Percentiles rank a stretch among this genome's conserved stretches.
phyloP scores from a whole-genome alignment of 2,329 filamentous ascomycete species.

The Neodidymelliopsis sp. region DNA sequence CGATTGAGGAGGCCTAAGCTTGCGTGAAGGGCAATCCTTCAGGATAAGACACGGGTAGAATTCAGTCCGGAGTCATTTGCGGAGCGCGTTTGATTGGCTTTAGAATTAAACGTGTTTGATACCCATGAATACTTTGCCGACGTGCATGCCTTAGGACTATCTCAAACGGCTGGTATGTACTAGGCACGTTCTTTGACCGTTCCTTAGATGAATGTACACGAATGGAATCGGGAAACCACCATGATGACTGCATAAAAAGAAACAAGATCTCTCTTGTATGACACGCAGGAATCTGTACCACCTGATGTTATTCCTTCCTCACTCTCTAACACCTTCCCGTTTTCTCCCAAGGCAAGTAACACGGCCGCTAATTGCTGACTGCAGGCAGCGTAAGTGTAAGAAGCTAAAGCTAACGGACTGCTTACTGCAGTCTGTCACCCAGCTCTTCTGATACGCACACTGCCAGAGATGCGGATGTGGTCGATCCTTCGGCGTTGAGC shows the following conservation, averaged over 20 bases:
- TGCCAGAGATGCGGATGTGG: too few relatives aligned
- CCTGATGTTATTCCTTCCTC: slow-evolving; percentile 23
- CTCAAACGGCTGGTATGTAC: too few relatives aligned
- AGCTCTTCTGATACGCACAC: slow-evolving; percentile 7
- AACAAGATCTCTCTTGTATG: slow-evolving; percentile 20
- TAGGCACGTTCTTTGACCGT: too few relatives aligned
- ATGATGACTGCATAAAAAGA: slow-evolving; percentile 22
- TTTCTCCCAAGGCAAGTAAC: slow-evolving; percentile 19
- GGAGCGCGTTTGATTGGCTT: not conserved
- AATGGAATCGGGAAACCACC: not conserved
- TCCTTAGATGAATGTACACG: not conserved
- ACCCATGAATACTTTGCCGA: not conserved
- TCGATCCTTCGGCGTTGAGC: too few relatives aligned
- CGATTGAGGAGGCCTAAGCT: slow-evolving; percentile 2
- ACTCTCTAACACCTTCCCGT: slow-evolving; percentile 17
- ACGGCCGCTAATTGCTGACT: slow-evolving; percentile 45
- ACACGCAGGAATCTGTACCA: slow-evolving; percentile 21
- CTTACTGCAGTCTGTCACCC: slow-evolving; percentile 29
- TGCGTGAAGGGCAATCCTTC: slow-evolving; percentile 3
- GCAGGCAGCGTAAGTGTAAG: slow-evolving; percentile 30
- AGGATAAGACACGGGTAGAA: slow-evolving; percentile 5
- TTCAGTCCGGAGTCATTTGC: not conserved
- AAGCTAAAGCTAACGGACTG: slow-evolving; percentile 27
- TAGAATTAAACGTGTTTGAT: not conserved
- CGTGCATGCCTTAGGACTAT: too few relatives aligned